Conservation (phyloP, 371 early-diverging fungal genomes). For the Mortierella sp. region DNA sequence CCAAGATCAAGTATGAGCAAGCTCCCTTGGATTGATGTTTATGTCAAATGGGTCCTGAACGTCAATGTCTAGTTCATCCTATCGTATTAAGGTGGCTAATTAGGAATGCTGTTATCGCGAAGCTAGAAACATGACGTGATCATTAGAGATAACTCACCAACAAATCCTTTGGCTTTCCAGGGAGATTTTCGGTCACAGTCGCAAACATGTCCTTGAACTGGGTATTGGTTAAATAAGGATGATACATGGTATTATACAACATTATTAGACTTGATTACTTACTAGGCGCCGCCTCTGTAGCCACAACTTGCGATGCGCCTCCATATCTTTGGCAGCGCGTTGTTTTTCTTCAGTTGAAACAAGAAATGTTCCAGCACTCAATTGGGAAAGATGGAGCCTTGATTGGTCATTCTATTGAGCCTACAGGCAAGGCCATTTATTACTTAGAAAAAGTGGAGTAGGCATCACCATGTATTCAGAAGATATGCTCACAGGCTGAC, state of each 20-base stretch:
- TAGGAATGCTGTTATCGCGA: not conserved
- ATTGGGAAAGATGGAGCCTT: constrained; percentile 11
- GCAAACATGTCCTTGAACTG: constrained; percentile 57
- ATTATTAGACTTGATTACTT: not conserved
- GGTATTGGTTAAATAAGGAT: no score
- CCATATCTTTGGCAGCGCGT: constrained; percentile 34
- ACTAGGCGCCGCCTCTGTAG: constrained; percentile 41
- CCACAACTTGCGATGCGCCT: constrained; percentile 40
- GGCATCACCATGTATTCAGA: no score
- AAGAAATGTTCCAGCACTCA: constrained; percentile 35
- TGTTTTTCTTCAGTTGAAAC: constrained; percentile 33
- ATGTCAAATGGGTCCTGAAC: constrained; percentile 37
- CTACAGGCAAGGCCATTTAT: not conserved
- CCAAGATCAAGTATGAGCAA: constrained; percentile 16
- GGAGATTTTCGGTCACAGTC: constrained; percentile 45
- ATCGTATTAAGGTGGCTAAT: not conserved
- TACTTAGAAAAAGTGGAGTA: no score
- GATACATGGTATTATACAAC: not conserved
- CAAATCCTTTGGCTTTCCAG: constrained; percentile 48
- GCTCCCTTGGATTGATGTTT: constrained; percentile 27
- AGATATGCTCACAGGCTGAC: constrained; percentile 3
- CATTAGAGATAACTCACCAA: constrained; percentile 17
- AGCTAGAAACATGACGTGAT: not conserved
- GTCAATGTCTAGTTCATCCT: constrained; percentile 51
- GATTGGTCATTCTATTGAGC: constrained; percentile 33